Base-by-base conservation (phyloP, 2,329 filamentous ascomycete genomes). In the Lecanosticta acicola region DNA sequence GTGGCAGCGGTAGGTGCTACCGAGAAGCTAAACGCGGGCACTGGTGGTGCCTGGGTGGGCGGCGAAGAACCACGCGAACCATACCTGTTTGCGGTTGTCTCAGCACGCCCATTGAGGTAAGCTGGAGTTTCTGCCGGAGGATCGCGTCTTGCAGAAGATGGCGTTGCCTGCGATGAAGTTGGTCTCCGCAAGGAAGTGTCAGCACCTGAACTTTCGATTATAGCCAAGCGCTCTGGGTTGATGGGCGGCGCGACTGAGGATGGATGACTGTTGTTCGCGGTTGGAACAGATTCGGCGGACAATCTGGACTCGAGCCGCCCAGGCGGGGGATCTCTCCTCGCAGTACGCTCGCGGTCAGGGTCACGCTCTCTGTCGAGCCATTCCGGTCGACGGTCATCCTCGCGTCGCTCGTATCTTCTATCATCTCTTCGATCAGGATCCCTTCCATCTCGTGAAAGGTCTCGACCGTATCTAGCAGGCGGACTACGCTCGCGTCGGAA, bases 401-500 rank as follows among this genome's bases (percentile, higher is more conserved):
- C 72, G 20, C 71, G 64, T 32, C 69, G 65, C 29, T 70, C 66
- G 42, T 69, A 71, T 16, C 71, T 62, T 24, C 71, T 65, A n/a
- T 74, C 71, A 19, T 67, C 61, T 44, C 70, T 61, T 3, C 70
- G 64, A 16, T 73, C 70, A 19, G 55, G 41, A 4, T 63, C 63
- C 38, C 65, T 52, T 8, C 56, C 58, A 32, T 68, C 43, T 64
- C 70, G 53, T 58, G 66, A 50, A 62, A 59, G 36, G 39, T 74
- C 71, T 48, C 71, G 72, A 35, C 83, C 83, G 46, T 70, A 66
- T 24, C 70, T 45, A 18, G 55, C 61, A 46, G 80, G 78, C 50
- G 80, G 80, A 59, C 58, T 64, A 21, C 63, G 59, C 20, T 58
- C 84, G 32, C 61, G 77, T 44, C 24, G 24, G 55, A 85, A 84